These are phyloP conservation scores for Seminavis robusta DNA, from an alignment of 108 stramenopile species.

Conservation along the genomic window DNA sequence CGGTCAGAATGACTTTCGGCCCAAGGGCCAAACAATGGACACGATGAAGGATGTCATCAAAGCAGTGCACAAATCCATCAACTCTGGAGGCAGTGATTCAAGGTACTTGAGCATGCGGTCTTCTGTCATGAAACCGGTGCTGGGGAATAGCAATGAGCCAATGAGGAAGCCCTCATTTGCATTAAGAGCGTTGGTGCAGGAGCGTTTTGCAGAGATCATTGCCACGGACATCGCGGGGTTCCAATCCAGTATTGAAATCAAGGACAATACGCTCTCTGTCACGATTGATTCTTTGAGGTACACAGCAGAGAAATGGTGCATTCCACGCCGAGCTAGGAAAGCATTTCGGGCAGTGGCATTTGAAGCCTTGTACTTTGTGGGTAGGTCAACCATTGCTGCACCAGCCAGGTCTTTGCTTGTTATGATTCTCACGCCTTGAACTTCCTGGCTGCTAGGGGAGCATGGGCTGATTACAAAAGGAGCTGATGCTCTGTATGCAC, in stretches of 20 bases:
- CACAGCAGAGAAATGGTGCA: constrained; percentile 75
- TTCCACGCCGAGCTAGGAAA: constrained; percentile 76
- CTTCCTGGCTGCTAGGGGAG: no score
- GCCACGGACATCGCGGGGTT: constrained; percentile 82
- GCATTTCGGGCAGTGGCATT: constrained; percentile 82
- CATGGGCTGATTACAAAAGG: constrained; percentile 71
- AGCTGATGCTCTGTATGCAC: constrained; percentile 63
- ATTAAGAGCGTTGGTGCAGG: constrained; percentile 73
- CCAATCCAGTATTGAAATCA: constrained; percentile 61
- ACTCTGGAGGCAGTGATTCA: background rate
- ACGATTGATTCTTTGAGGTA: constrained; percentile 56
- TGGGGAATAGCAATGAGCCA: constrained; percentile 6
- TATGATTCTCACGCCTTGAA: no score
- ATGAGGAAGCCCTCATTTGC: constrained; percentile 71
- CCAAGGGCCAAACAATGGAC: constrained; percentile 24
- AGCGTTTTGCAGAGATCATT: constrained; percentile 79
- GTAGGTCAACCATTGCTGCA: no score
- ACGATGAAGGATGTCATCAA: constrained; percentile 40
- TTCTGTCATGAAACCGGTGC: background rate
- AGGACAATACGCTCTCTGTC: constrained; percentile 63
- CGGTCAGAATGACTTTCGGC: background rate
- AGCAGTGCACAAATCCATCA: constrained; percentile 29
- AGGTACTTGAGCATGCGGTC: constrained; percentile 1
- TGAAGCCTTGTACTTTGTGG: constrained; percentile 75
- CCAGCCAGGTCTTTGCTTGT: no score